Evolutionary conservation across 805 yeast species (phyloP), one percentile per base, ranked within the genome.

Genomic region (Barnettozyma botsteinii): DNA sequence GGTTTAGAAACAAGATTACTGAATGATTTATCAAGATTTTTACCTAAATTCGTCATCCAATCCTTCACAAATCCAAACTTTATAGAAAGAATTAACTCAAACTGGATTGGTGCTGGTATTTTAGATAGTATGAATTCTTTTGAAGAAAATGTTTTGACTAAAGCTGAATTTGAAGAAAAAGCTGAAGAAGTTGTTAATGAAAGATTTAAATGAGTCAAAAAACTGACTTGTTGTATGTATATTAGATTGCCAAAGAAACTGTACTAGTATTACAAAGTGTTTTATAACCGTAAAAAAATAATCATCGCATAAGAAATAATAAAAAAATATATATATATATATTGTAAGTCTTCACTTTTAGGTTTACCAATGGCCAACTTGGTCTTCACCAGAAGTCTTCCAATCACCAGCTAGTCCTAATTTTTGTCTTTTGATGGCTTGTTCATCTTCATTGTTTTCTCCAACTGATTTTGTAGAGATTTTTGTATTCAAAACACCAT

Each of bases 31-130:
- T 65, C 76, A 19, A 60, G 69, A 40, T 63, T 75, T 44, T 75
- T 85, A 46, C 86, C 91, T 4, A 85, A 85, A 41, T 69, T 82
- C 51, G 80, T 79, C 37, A 47, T 53, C 23, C 55, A 50, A 34
- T 48, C 81, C 25, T 85, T 78, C 51, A 78, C 86, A 6, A 75
- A 76, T 11, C 88, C 89, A 24, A 73, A 72, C 46, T 56, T 77
- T 8, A 65, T 68, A 34, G 94, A 85, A 59, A 71, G 94, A 53
- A 67, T 71, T 41, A 75, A 73, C 53, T 75, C 85, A 26, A 71
- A 83, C 4, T 85, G 93, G 91, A 72, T 84, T 33, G 95, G 95
- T 14, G 91, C 91, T 4, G 74, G 84, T 46, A 82, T 85, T 23
- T 66, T 85, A 39, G 77, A 88, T 7, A 76, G 84, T 20, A 69